These are phyloP conservation scores for Alternaria sp. DNA, from an alignment of 2,329 filamentous ascomycete genomes.

Conservation along the genomic window DNA sequence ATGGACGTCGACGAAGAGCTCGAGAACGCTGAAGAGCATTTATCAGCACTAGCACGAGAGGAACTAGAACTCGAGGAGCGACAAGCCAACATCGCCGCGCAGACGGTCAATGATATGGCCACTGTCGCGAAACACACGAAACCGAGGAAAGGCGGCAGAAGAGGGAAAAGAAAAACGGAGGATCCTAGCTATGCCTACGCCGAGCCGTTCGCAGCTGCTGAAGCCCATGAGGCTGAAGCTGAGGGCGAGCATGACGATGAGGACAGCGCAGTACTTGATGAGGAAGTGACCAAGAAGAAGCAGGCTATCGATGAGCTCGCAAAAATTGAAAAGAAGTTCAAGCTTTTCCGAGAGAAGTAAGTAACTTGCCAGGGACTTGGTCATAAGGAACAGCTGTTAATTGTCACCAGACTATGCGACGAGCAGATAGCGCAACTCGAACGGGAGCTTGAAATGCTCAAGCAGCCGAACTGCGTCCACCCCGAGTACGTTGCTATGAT, in stretches of 20 bases:
- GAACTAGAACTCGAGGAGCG: conserved; percentile 47
- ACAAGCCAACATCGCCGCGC: conserved; percentile 46
- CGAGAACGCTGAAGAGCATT: conserved; percentile 55
- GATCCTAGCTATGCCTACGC: conserved; percentile 35
- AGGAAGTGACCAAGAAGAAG: conserved; percentile 75
- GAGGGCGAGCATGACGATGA: conserved; percentile 60
- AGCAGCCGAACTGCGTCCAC: conserved; percentile 71
- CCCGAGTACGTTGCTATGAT: conserved; percentile 92
- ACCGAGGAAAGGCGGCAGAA: conserved; percentile 49
- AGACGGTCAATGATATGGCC: conserved; percentile 45
- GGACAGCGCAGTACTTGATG: conserved; percentile 47
- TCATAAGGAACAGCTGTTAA: conserved; percentile 29
- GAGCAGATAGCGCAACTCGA: conserved; percentile 86
- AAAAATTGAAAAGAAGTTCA: conserved; percentile 87
- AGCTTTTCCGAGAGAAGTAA: conserved; percentile 80
- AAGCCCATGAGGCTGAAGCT: conserved; percentile 67
- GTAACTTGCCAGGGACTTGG: conserved; percentile 33
- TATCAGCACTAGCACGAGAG: conserved; percentile 44
- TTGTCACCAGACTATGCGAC: conserved; percentile 75
- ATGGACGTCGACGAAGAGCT: conserved; percentile 61
- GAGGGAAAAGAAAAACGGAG: conserved; percentile 64
- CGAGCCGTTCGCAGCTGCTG: conserved; percentile 64
- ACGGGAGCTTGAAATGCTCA: conserved; percentile 68
- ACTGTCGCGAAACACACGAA: conserved; percentile 50
- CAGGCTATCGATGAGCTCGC: conserved; percentile 80